Evolutionary conservation across 192 early-diverging fungal species (phyloP).

Genomic region (Helicostylum pulchrum): DNA sequence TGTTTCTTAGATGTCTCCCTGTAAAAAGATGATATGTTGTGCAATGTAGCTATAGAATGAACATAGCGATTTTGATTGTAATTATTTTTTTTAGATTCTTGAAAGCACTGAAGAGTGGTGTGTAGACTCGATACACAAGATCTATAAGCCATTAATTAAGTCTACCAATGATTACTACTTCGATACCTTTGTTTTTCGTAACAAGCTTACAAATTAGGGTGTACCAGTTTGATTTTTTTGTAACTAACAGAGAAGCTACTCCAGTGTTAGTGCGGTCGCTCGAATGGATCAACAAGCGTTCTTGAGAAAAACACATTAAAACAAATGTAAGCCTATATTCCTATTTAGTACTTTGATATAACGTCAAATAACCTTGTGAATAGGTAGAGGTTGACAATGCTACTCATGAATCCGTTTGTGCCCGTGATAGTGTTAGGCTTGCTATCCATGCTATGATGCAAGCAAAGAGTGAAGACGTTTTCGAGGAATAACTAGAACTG

Average conservation of each 20-base stretch:
- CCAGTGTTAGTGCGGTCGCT: neutral
- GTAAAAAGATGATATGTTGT: neutral
- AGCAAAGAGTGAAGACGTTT: neutral
- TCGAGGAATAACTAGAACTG: neutral
- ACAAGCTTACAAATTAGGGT: neutral
- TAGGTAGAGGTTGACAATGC: neutral
- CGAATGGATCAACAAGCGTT: neutral
- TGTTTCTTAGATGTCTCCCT: neutral
- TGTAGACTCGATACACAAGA: neutral
- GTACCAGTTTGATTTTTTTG: neutral
- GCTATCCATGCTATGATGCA: neutral
- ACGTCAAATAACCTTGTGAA: neutral
- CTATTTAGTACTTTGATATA: neutral
- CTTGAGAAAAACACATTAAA: slow-evolving; percentile 1
- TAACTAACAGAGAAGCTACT: neutral
- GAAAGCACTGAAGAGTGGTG: neutral
- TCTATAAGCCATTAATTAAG: neutral
- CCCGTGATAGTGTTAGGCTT: neutral
- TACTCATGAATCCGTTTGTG: neutral
- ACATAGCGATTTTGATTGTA: neutral
- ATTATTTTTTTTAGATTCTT: neutral
- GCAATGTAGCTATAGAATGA: neutral
- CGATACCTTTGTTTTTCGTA: neutral
- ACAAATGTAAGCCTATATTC: neutral
- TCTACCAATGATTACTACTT: neutral